phyloP scores from a whole-genome alignment of 257 asterid genomes.

The Rhazya stricta region DNA sequence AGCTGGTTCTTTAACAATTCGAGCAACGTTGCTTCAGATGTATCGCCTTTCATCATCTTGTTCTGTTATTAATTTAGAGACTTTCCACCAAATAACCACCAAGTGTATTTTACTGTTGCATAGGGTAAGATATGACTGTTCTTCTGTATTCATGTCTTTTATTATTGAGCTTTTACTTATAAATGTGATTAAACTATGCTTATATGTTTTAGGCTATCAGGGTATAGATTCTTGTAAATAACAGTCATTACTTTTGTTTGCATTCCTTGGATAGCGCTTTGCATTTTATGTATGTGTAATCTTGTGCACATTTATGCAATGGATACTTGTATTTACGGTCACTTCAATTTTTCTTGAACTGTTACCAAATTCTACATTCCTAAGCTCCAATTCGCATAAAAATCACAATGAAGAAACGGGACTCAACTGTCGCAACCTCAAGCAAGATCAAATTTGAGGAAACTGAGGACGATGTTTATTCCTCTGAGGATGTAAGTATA shows the following conservation, averaged over 20 bases:
- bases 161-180: background rate
- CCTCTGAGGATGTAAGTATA: constrained; percentile 54
- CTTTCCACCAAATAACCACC: too few relatives aligned
- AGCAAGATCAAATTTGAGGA: constrained; percentile 51
- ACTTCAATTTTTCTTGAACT: too few relatives aligned
- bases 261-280: background rate
- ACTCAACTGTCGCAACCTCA: constrained; percentile 19
- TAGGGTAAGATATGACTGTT: background rate
- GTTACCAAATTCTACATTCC: background rate
- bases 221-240: too few relatives aligned
- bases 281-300: background rate
- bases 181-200: background rate
- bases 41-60: background rate
- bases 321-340: too few relatives aligned
- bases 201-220: background rate
- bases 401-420: constrained; percentile 8
- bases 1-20: background rate
- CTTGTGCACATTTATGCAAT: background rate
- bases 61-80: too few relatives aligned
- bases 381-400: background rate
- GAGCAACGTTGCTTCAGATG: background rate
- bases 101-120: background rate
- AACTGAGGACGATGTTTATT: constrained; percentile 24
- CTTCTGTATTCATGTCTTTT: background rate
- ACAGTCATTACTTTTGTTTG: background rate